Percentiles rank a stretch among this genome's conserved stretches.
phyloP scores from a whole-genome alignment of 1,284 basidiomycete species.

The Grifola frondosa region DNA sequence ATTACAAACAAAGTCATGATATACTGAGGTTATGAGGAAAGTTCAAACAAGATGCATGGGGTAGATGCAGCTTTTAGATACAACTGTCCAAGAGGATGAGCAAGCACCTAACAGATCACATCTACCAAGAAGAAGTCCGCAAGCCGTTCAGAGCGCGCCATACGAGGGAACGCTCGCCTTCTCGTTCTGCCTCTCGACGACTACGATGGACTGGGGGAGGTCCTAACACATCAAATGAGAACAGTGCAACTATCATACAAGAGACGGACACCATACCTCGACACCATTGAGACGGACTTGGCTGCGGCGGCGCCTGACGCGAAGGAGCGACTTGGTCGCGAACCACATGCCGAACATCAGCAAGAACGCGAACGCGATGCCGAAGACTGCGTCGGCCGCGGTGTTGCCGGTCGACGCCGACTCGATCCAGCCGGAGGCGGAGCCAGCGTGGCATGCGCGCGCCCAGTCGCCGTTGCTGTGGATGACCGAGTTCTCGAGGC shows the following conservation, averaged over 20 bases:
- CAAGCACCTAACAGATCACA: too few species aligned
- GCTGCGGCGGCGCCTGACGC: conserved; percentile 37
- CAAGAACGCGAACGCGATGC: conserved; percentile 41
- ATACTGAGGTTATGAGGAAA: too few species aligned
- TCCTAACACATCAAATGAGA: conserved; percentile 9
- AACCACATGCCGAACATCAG: conserved; percentile 41
- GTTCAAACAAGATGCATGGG: too few species aligned
- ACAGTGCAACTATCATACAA: background rate
- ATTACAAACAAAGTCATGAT: too few species aligned
- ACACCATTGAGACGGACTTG: conserved; percentile 52
- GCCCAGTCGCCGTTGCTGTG: conserved; percentile 69
- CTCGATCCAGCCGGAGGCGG: conserved; percentile 34
- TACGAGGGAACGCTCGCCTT: conserved; percentile 13
- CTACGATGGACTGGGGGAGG: conserved; percentile 12
- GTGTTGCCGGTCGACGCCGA: conserved; percentile 31
- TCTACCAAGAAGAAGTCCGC: too few species aligned
- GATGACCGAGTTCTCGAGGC: conserved; percentile 69
- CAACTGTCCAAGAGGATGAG: too few species aligned
- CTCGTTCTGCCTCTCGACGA: conserved; percentile 7
- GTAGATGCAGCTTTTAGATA: too few species aligned
- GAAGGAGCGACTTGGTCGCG: conserved; percentile 40
- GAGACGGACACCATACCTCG: conserved; percentile 40
- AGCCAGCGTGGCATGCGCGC: conserved; percentile 48
- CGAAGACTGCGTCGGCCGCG: conserved; percentile 45
- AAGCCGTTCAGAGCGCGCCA: too few species aligned